Evolutionary conservation across 768 basidiomycete species (phyloP), one percentile per base, ranked within the genome.

Genomic region (Russula sp.): DNA sequence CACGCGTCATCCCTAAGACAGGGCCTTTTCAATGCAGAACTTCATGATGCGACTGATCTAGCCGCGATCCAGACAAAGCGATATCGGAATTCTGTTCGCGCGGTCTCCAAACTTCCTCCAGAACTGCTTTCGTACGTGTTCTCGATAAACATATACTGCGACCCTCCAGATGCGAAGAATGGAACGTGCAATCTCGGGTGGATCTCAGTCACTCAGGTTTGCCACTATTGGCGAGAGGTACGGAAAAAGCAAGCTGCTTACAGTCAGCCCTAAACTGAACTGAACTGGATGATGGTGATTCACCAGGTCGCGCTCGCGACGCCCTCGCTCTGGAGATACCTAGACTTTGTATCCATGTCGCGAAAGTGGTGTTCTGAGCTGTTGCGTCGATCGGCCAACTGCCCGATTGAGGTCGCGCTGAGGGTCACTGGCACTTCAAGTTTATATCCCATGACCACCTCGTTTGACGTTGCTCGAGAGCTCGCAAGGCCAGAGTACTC

Each of bases 121-220:
- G 59, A 60, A 20, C 46, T 60, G 45, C 53, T 60, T 39, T 60
- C 52, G 34, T 10, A 41, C 10, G 46, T 60, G 20, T 48, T 60
- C 59, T 55, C 46, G 38, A 48, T 48, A 25, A 54, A 35, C 29
- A 38, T 55, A 5, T 32, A 47, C 7, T 55, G 46, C 38, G 53
- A 60, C 8, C 41, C 8, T 20, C 59, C 46, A 1, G 25, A 32
- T n/a, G n/a, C 20, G 25, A 48, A 22, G n/a, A n/a, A 55, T 9
- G 59, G 59, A 41, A 32, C 14, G 29, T 34, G 22, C 38, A 42
- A 10, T 16, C 51, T 55, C 7, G 45, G 59, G 18, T 60, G 59
- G 59, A 49, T 55, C 25, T 47, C 25, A 8, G 29, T n/a, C n/a
- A 54, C 45, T 11, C 59, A 48, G 7, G 46, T 60, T 51, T 60